Evolutionary conservation across 805 yeast species (phyloP).

Genomic region (Pichia heedii): DNA sequence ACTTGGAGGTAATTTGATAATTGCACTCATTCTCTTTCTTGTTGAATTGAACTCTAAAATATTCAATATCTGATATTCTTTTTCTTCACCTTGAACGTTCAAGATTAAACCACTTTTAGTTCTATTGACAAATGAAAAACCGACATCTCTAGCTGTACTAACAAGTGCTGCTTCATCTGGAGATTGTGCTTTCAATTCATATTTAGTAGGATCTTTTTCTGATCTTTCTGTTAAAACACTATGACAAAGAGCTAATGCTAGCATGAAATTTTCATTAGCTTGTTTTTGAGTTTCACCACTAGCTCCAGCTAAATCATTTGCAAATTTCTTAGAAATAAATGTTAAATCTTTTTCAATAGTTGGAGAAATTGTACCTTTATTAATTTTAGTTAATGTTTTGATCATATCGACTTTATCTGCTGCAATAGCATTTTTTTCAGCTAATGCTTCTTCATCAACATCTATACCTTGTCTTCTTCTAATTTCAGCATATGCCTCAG

Average conservation of each 20-base stretch:
- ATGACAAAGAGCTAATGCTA: constrained; percentile 69
- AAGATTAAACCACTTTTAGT: constrained; percentile 62
- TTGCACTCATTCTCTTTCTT: constrained; percentile 81
- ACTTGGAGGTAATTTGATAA: constrained; percentile 54
- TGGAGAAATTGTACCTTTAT: constrained; percentile 22
- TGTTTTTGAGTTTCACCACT: constrained; percentile 44
- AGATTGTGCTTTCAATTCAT: constrained; percentile 64
- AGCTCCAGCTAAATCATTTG: constrained; percentile 48
- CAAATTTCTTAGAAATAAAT: constrained; percentile 59
- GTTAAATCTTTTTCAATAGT: constrained; percentile 51
- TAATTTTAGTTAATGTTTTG: constrained; percentile 30
- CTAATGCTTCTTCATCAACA: constrained; percentile 37
- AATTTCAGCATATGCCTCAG: constrained; percentile 75
- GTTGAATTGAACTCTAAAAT: constrained; percentile 74
- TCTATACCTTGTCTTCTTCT: constrained; percentile 72
- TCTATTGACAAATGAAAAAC: constrained; percentile 55
- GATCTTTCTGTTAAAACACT: constrained; percentile 66
- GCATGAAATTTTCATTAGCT: constrained; percentile 65
- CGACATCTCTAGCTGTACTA: constrained; percentile 71
- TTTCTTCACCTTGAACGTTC: constrained; percentile 59
- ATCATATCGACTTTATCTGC: constrained; percentile 56
- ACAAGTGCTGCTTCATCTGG: constrained; percentile 87
- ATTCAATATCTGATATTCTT: constrained; percentile 65
- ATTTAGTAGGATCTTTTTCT: constrained; percentile 46
- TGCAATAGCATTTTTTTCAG: constrained; percentile 41